These are phyloP conservation scores for Oryza glaberrima DNA, from an alignment of 176 grass and related monocot genomes.

Conservation along the genomic window DNA sequence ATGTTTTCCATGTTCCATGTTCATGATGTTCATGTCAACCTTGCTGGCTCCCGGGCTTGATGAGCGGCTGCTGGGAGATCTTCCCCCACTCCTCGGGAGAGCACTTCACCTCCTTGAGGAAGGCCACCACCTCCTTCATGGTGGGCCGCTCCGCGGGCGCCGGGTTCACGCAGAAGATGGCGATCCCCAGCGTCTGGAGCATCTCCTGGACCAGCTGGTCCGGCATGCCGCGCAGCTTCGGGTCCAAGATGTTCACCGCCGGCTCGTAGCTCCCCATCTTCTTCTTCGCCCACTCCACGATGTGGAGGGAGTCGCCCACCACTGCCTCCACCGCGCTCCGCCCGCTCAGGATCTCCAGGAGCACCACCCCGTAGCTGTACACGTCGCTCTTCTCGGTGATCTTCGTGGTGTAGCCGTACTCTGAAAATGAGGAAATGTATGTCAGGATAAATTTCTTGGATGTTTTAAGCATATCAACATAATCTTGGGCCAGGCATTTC, in stretches of 20 bases:
- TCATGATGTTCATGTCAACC: constrained; percentile 12
- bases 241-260: constrained; percentile 69
- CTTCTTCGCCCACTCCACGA: constrained; percentile 95
- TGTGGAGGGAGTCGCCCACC: constrained; percentile 72
- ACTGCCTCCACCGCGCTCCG: constrained; percentile 68
- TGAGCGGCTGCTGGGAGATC: constrained; percentile 84
- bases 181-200: constrained; percentile 89
- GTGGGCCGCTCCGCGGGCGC: constrained; percentile 75
- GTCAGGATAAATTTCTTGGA: not conserved
- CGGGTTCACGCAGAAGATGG: constrained; percentile 89
- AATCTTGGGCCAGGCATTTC: not conserved
- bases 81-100: constrained; percentile 91
- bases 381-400: constrained; percentile 97
- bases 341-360: constrained; percentile 86
- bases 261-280: constrained; percentile 97
- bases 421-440: constrained; percentile 49
- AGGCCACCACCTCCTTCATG: constrained; percentile 96
- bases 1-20: not conserved
- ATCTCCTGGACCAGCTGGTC: constrained; percentile 94
- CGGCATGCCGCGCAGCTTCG: constrained; percentile 73
- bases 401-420: constrained; percentile 84
- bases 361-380: constrained; percentile 94
- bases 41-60: constrained; percentile 63
- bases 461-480: not conserved
- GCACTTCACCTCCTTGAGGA: constrained; percentile 97